Base-by-base conservation (phyloP, 345 rosid species). In the Lumnitzera racemosa region DNA sequence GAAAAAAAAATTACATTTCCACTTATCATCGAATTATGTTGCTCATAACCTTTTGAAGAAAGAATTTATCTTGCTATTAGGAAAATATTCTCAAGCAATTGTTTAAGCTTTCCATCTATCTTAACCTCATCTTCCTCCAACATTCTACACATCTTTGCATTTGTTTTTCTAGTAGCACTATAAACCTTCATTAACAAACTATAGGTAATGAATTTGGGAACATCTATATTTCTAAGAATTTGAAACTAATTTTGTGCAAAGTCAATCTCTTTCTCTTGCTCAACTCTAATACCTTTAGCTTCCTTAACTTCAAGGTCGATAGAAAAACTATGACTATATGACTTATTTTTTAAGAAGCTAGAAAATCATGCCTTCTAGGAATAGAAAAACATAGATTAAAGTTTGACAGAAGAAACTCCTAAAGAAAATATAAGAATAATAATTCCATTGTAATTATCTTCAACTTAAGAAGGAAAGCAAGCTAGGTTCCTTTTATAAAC, bases 231-330 rank as follows among this genome's bases (percentile, higher is more conserved):
- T 53, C 80, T 78, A 70, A 89, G 63, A 54, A 74, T 24, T 67
- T 36, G 65, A 65, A 68, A 82, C 49, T 85, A 75, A 31, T 64
- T 74, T 67, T 87, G 77, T 1, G 95, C 89, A 13, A 82, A 83
- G 56, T 74, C 65, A 47, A 76, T 81, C 54, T 92, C 98, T 70
- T 79, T 76, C 67, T 70, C 72, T 61, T 76, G 76, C 65, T 59
- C 64, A 14, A 83, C 81, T 62, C 74, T 84, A 41, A 12, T 58
- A 96, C 92, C 86, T 17, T 61, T 60, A 11, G 23, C 61, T 31
- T 55, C 67, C 49, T 64, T 47, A 41, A 57, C 53, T 61, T 70
- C 82, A 46, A 70, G 64, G 49, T 72, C 51, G 23, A 81, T 85
- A 25, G 48, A 11, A 12, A 51, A 24, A 12, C n/a, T 51, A 51